phyloP scores from a whole-genome alignment of 2,329 filamentous ascomycete genomes.

The Fusarium devonianum region DNA sequence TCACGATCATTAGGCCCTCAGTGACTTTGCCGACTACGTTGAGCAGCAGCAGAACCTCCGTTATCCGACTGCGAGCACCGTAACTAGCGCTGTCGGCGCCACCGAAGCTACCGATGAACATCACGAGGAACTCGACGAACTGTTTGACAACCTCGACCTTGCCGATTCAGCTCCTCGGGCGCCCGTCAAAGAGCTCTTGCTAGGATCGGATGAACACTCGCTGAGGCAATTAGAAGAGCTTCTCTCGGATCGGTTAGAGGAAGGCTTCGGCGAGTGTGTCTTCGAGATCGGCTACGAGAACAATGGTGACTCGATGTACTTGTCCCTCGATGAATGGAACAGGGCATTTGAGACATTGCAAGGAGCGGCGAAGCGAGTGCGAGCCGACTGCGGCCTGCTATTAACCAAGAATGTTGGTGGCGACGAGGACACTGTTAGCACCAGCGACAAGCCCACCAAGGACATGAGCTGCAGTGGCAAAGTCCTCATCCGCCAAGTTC shows the following conservation, averaged over 20 bases:
- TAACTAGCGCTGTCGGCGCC: conserved; percentile 41
- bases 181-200: conserved; percentile 77
- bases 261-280: conserved; percentile 87
- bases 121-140: conserved; percentile 87
- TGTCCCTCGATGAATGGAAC: conserved; percentile 79
- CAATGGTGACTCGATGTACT: conserved; percentile 82
- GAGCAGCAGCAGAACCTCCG: conserved; percentile 87
- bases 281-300: conserved; percentile 94
- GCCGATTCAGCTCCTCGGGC: conserved; percentile 72
- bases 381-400: conserved; percentile 81
- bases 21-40: conserved; percentile 97
- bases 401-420: conserved; percentile 92
- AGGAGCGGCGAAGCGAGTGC: conserved; percentile 67
- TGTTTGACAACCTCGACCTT: conserved; percentile 88
- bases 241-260: conserved; percentile 73
- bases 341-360: conserved; percentile 71
- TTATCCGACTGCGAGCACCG: conserved; percentile 56
- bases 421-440: conserved; percentile 71
- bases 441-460: conserved; percentile 61
- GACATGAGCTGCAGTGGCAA: conserved; percentile 84
- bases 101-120: conserved; percentile 54
- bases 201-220: conserved; percentile 67
- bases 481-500: conserved; percentile 78
- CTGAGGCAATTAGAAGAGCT: conserved; percentile 69
- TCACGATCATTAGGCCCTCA: conserved; percentile 67